These are phyloP conservation scores for Limtongia smithiae DNA, from an alignment of 805 yeast genomes.

Conservation along the genomic window DNA sequence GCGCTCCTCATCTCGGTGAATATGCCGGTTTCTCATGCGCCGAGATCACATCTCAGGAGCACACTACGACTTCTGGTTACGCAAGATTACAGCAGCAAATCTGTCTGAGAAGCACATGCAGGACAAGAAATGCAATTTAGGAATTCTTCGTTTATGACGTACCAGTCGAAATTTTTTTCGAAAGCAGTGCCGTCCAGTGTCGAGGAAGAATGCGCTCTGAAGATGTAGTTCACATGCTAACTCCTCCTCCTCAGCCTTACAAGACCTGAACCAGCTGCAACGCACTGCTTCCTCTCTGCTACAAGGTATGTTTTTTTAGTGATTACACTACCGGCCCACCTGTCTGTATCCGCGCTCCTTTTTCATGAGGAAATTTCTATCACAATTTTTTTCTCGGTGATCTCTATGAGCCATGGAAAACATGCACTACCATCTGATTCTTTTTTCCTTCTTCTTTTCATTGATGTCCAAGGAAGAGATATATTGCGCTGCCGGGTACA, in stretches of 20 bases:
- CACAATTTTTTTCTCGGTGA: conserved; percentile 37
- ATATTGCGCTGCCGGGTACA: too few relatives aligned
- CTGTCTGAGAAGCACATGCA: conserved; percentile 70
- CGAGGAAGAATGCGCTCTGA: not conserved
- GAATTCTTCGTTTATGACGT: conserved; percentile 76
- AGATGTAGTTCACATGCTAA: not conserved
- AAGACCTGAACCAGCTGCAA: too few relatives aligned
- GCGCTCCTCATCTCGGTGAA: too few relatives aligned
- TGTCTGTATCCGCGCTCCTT: too few relatives aligned
- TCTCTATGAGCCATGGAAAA: conserved; percentile 72
- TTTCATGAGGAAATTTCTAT: conserved; percentile 32
- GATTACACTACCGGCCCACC: not conserved
- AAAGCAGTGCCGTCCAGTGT: not conserved
- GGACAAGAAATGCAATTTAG: conserved; percentile 57
- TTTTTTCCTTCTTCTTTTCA: not conserved
- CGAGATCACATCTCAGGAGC: too few relatives aligned
- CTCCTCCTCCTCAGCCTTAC: not conserved
- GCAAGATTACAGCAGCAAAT: conserved; percentile 34
- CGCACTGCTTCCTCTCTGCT: not conserved
- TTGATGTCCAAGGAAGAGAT: not conserved
- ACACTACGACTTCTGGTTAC: too few relatives aligned
- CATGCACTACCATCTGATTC: conserved; percentile 98
- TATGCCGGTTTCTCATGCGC: too few relatives aligned
- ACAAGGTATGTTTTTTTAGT: not conserved
- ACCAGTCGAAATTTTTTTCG: conserved; percentile 19